Base-by-base conservation (phyloP, 176 grass and related monocot genomes). In the Oryza brachyantha region DNA sequence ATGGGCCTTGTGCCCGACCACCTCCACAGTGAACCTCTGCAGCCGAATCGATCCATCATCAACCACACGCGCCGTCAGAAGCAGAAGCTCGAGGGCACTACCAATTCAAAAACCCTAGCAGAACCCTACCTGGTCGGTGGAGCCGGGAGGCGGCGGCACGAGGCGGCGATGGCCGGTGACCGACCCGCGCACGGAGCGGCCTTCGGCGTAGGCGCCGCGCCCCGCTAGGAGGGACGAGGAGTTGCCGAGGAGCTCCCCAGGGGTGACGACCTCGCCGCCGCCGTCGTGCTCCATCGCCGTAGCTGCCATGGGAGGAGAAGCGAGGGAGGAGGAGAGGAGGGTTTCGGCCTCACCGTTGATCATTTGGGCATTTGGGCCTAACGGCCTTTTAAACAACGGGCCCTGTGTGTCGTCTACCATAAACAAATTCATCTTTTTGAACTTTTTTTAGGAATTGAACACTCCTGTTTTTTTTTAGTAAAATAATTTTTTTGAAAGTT, bases 1-100 rank as follows among this genome's bases (percentile, higher is more conserved):
- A 73, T 94, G 90, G 36, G 92, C 92, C 79, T 91, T 93, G 75
- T 90, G 92, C 29, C 96, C 92, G 16, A 94, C 85, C 50, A 98
- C 90, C 77, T 98, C 95, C 73, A 93, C 88, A 25, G 78, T 91
- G 32, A 83, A 80, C 74, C 92, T 92, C 92, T 98, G 92, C 79
- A 83, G 40, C 48, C 36, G 43, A 27, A 85, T 25, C 48, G 24
- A 68, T 79, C 26, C 27, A 83, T n/a, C n/a, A 19, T 19, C 35
- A n/a, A 40, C 21, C 37, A 13, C 22, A 34, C 41, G 52, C 29
- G 61, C 5, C 17, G 67, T 72, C 22, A 78, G 11, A 29, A 78
- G 22, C 4, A 37, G 58, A 3, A 61, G 26, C 21, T 16, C 27
- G 62, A 41, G 36, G 36, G 11, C 36, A 34, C 67, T 10, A 43